Evolutionary conservation across 495 filamentous ascomycete species (phyloP), one percentile per base, ranked within the genome.

Genomic region (Penicillium canariense): DNA sequence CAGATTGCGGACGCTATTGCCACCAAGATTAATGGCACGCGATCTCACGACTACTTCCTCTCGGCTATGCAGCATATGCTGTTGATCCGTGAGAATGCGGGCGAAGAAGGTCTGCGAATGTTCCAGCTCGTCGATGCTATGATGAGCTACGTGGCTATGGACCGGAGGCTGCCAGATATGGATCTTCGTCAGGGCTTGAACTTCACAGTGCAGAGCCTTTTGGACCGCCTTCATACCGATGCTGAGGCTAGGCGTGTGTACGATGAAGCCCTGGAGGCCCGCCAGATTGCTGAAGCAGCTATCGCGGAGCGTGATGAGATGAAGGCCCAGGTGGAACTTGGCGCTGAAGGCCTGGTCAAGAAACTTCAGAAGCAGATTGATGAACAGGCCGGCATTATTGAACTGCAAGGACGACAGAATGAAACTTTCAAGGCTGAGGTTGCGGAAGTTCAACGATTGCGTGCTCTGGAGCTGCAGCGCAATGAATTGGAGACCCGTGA

Each of bases 131-230:
- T 97, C 8, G 94, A 98, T 68, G 85, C 89, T 8, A 98, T 98
- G 89, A 84, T 98, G 55, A 96, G 90, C 73, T 97, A 98, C 69
- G 94, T 98, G 53, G 94, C 92, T 52, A 98, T 98, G 95, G 94
- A 98, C 69, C 85, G 94, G 58, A 82, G 94, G 48, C 71, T 97
- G 55, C 95, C 94, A 36, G 92, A 98, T 73, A 90, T 98, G 81
- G 94, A 98, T 66, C 83, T 98, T 50, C 96, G 96, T 71, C 91
- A 96, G 63, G 96, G 91, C 55, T 81, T 98, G 61, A 96, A 93
- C 67, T 97, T 97, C 66, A 96, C 95, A 3, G 94, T 98, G 35
- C 94, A 98, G 73, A 94, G 82, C 69, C 77, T 98, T 55, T 76
- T 98, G 51, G 95, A 97, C 70, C 92, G 90, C 67, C 81, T 98